phyloP scores from a whole-genome alignment of 345 rosid species.

The Salix brachista region DNA sequence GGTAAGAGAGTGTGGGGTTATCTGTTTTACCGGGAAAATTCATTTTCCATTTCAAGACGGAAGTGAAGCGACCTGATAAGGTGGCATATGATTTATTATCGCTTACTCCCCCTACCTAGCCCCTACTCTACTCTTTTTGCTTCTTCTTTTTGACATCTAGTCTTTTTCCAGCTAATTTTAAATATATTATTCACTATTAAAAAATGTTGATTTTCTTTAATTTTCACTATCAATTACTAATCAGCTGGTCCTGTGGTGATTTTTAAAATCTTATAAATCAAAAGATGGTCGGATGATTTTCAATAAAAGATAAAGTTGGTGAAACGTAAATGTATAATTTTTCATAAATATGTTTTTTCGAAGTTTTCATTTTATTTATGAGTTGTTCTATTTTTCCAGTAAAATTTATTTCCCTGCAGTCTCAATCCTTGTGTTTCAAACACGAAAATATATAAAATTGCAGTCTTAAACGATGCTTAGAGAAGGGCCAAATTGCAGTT shows the following conservation, averaged over 20 bases:
- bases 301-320: neutral
- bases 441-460: no score
- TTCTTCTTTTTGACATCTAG: no score
- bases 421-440: no score
- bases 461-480: no score
- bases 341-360: neutral
- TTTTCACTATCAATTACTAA: no score
- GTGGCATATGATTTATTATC: neutral
- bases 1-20: neutral
- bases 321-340: neutral
- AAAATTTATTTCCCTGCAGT: no score
- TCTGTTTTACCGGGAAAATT: slow-evolving; percentile 52
- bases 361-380: no score
- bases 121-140: neutral
- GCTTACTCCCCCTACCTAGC: neutral
- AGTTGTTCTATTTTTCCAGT: no score
- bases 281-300: neutral
- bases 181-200: no score
- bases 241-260: neutral
- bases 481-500: no score
- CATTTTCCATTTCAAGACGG: slow-evolving; percentile 25
- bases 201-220: no score
- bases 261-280: neutral
- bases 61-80: neutral
- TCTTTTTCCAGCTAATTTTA: no score